Percentiles rank a stretch among this genome's conserved stretches.
Conservation (phyloP, 306 rosid genomes). For the Lathyrus aphaca region DNA sequence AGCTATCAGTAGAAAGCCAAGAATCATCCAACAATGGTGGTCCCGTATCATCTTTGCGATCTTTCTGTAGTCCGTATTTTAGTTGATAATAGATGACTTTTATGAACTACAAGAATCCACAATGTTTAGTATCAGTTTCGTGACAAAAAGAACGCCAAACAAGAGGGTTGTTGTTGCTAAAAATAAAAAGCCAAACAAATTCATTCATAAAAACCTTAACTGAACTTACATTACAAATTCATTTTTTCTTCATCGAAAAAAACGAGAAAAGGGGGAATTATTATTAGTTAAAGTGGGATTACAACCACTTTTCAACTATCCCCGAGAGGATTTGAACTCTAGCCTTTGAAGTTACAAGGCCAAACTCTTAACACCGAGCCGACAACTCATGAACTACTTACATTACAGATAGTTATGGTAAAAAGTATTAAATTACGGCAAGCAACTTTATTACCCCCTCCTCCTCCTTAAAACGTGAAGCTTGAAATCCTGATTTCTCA, state of each 20-base stretch:
- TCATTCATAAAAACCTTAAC: neutral
- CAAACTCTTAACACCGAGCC: too few species aligned
- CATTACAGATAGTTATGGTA: conserved; percentile 3
- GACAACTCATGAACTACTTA: too few species aligned
- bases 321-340: too few species aligned
- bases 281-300: too few species aligned
- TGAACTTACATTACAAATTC: neutral
- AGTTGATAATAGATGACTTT: conserved; percentile 81
- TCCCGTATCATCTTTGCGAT: conserved; percentile 41
- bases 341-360: too few species aligned
- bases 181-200: conserved; percentile 14
- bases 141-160: conserved; percentile 19
- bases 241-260: too few species aligned
- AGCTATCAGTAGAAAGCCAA: conserved; percentile 71
- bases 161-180: neutral
- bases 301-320: too few species aligned
- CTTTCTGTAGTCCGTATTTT: conserved; percentile 71
- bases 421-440: conserved; percentile 22
- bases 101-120: conserved; percentile 57
- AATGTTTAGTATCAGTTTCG: conserved; percentile 29
- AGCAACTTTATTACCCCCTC: too few species aligned
- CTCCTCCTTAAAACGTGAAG: neutral
- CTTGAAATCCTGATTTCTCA: conserved; percentile 16
- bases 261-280: too few species aligned
- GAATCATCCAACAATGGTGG: conserved; percentile 70